Evolutionary conservation across 1,284 basidiomycete species (phyloP), one percentile per base, ranked within the genome.

Genomic region (Apiotrichum veenhuisii): DNA sequence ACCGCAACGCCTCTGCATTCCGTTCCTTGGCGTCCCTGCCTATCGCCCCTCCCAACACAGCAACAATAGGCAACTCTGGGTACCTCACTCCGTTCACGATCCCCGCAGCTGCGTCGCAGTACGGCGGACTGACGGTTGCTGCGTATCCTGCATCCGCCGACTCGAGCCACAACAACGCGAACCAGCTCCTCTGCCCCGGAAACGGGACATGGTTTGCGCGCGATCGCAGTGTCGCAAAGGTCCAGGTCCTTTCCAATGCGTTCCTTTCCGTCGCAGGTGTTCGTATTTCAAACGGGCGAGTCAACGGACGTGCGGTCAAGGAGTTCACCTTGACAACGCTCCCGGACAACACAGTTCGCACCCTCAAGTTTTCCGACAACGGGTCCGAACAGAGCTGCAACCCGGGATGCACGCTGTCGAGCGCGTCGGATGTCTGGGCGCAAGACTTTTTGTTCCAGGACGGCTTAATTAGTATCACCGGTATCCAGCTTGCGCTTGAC

Each of bases 211-310:
- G 93, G 91, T 84, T 94, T 56, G 89, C 87, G 23, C 81, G 83
- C 44, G 87, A 92, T 69, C 85, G 84, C 22, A 84, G 80, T 44
- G 77, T 80, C 27, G 85, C 87, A 2, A 81, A 87, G 37, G 83
- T 95, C 63, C 91, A 88, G 26, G 80, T 91, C 38, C 81, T 87
- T 49, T 83, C 87, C 42, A 89, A 88, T 72, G 80, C 84, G 33
- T 86, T 83, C 66, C 55, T 72, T 82, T 52, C 58, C 14, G 73
- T 68, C 15, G 89, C 59, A 53, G 95, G 94, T 12, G 75, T 98
- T 47, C 85, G 95, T 43, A 79, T 98, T 40, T 92, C 91, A 30
- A 98, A 98, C 78, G 93, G 91, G 1, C 90, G 93, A 72, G 80
- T 86, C 59, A 79, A 83, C 49, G 84, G 86, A 45, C 85, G 88